phyloP scores from a whole-genome alignment of 1,284 basidiomycete genomes.

The Paramarasmius palmivorus region DNA sequence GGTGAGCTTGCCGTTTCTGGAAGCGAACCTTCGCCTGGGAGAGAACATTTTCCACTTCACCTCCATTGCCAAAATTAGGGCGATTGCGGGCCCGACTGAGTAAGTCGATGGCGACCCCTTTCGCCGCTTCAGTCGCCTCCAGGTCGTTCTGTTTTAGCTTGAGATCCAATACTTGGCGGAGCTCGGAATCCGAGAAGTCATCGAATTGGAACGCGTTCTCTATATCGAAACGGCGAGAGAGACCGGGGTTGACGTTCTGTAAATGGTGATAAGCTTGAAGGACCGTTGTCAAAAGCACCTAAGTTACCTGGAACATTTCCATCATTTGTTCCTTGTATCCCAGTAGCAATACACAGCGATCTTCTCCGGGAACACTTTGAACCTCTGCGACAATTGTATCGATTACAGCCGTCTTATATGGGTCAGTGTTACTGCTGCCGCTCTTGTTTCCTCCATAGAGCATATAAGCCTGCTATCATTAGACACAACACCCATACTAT shows the following conservation, averaged over 20 bases:
- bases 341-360: conserved; percentile 63
- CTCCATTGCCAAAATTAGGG: conserved; percentile 69
- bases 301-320: conserved; percentile 67
- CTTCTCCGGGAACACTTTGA: conserved; percentile 65
- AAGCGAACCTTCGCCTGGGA: conserved; percentile 51
- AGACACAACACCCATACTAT: background rate
- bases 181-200: conserved; percentile 56
- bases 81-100: conserved; percentile 51
- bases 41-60: conserved; percentile 68
- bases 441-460: conserved; percentile 45
- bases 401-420: conserved; percentile 65
- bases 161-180: conserved; percentile 49
- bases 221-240: conserved; percentile 60
- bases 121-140: conserved; percentile 54
- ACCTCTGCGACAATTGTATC: conserved; percentile 74
- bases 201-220: conserved; percentile 69
- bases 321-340: conserved; percentile 66
- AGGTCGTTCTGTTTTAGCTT: conserved; percentile 61
- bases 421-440: conserved; percentile 34
- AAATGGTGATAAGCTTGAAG: conserved; percentile 1
- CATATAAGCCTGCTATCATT: conserved; percentile 58
- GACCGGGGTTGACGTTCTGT: conserved; percentile 69
- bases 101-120: conserved; percentile 52
- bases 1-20: conserved; percentile 40
- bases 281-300: background rate